phyloP scores from a whole-genome alignment of 371 early-diverging fungal species.

The Neoconidiobolus thromboides region DNA sequence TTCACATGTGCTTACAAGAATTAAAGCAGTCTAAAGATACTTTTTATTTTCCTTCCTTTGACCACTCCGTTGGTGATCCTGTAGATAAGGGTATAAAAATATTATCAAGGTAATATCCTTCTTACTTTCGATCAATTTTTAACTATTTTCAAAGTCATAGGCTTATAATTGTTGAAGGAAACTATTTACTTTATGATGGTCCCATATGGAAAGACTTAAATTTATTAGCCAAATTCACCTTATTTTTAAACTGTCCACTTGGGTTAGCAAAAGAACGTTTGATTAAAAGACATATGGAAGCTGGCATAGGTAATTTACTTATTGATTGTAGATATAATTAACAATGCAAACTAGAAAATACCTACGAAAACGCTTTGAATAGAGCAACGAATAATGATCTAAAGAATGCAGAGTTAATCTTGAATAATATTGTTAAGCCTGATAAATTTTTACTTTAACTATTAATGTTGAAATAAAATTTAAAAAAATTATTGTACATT shows the following conservation, averaged over 20 bases:
- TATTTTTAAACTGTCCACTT: slow-evolving; percentile 14
- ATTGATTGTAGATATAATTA: background rate
- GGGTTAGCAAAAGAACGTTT: slow-evolving; percentile 15
- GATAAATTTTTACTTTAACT: background rate
- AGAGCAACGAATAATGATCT: slow-evolving; percentile 11
- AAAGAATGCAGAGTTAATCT: slow-evolving; percentile 11
- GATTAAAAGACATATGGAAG: slow-evolving; percentile 16
- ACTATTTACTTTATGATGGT: slow-evolving; percentile 17
- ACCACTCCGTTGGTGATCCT: slow-evolving; percentile 20
- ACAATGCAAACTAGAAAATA: slow-evolving; percentile 4
- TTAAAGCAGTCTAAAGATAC: background rate
- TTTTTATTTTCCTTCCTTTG: slow-evolving; percentile 17
- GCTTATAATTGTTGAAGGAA: slow-evolving; percentile 24
- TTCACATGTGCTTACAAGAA: background rate
- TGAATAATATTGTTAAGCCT: slow-evolving; percentile 5
- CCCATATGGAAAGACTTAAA: slow-evolving; percentile 17
- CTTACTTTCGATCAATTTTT: background rate
- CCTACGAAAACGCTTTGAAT: slow-evolving; percentile 5
- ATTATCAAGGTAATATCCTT: slow-evolving; percentile 8
- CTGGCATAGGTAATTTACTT: slow-evolving; percentile 14
- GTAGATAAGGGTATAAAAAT: slow-evolving; percentile 14
- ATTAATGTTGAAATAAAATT: too few relatives aligned
- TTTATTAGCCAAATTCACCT: slow-evolving; percentile 11
- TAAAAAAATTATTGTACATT: too few relatives aligned
- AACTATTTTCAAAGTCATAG: slow-evolving; percentile 9